Percentiles rank a stretch among this genome's conserved stretches.
Evolutionary conservation across 371 early-diverging fungal species (phyloP).

Genomic region (Cladochytrium tenue): DNA sequence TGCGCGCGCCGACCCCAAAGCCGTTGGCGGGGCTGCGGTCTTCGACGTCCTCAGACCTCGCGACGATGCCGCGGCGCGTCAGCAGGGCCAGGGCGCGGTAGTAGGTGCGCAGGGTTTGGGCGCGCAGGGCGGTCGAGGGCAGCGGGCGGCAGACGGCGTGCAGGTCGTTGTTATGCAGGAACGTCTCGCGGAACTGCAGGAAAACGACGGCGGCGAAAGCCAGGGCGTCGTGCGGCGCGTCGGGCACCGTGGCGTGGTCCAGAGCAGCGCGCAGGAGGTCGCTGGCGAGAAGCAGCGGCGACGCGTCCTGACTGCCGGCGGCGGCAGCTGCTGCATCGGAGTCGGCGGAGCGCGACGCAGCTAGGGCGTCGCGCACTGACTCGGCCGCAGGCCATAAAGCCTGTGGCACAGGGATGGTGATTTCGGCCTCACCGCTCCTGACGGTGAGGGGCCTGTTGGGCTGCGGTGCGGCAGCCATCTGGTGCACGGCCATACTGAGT

Average conservation of each 20-base stretch:
- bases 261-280: slow-evolving; percentile 26
- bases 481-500: neutral
- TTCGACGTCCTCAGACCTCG: slow-evolving; percentile 13
- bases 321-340: slow-evolving; percentile 34
- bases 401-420: slow-evolving; percentile 80
- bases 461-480: neutral
- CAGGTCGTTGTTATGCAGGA: slow-evolving; percentile 81
- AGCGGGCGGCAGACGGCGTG: slow-evolving; percentile 74
- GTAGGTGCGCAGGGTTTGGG: slow-evolving; percentile 72
- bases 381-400: slow-evolving; percentile 90
- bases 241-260: neutral
- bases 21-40: too few relatives aligned
- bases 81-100: slow-evolving; percentile 70
- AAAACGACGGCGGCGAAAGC: slow-evolving; percentile 78
- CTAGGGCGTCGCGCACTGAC: slow-evolving; percentile 74
- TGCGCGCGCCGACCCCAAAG: too few relatives aligned
- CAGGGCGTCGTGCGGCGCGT: slow-evolving; percentile 28
- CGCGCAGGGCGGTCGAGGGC: slow-evolving; percentile 56
- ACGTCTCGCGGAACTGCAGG: slow-evolving; percentile 70
- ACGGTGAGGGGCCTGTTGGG: slow-evolving; percentile 72
- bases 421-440: slow-evolving; percentile 77
- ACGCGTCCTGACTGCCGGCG: slow-evolving; percentile 53
- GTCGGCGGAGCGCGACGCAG: slow-evolving; percentile 45
- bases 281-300: slow-evolving; percentile 75
- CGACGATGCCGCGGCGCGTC: slow-evolving; percentile 26